Conservation (phyloP, 768 basidiomycete genomes). For the Mycena kentingensis region DNA sequence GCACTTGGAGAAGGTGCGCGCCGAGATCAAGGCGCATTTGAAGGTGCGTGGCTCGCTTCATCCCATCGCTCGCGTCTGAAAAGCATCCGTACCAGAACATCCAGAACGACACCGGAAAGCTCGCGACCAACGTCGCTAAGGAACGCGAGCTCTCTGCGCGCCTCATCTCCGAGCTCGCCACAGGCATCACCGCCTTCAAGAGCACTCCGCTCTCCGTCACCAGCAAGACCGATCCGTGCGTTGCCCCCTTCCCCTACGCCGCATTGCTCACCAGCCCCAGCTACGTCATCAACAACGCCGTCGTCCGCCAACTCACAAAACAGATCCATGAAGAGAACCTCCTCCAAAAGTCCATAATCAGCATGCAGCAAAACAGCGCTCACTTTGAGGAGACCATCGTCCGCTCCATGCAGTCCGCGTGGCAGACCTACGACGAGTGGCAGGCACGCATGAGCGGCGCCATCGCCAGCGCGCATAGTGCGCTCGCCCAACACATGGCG, state of each 20-base stretch:
- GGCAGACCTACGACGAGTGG: constrained; percentile 97
- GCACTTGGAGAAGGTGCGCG: constrained; percentile 89
- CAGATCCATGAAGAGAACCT: constrained; percentile 98
- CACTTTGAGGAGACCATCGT: constrained; percentile 98
- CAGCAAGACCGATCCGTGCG: constrained; percentile 82
- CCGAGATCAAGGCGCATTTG: constrained; percentile 97
- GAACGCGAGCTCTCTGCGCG: constrained; percentile 88
- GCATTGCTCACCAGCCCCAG: no score
- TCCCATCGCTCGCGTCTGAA: neutral
- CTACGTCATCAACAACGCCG: constrained; percentile 69
- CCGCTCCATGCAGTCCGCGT: constrained; percentile 91
- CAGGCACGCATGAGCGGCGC: constrained; percentile 74
- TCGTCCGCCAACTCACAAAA: constrained; percentile 78
- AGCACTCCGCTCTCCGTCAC: constrained; percentile 90
- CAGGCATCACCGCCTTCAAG: constrained; percentile 87
- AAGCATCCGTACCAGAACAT: constrained; percentile 57
- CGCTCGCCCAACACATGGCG: constrained; percentile 72
- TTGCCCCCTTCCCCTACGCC: no score
- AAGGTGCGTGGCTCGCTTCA: constrained; percentile 60
- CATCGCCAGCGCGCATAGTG: constrained; percentile 74
- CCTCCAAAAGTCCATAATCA: constrained; percentile 94
- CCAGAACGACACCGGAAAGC: constrained; percentile 89
- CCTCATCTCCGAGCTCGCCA: constrained; percentile 84
- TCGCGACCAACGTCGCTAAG: constrained; percentile 87
- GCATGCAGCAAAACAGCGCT: constrained; percentile 97